phyloP scores from a whole-genome alignment of 169 alveolate species.

The Perkinsus marinus region DNA sequence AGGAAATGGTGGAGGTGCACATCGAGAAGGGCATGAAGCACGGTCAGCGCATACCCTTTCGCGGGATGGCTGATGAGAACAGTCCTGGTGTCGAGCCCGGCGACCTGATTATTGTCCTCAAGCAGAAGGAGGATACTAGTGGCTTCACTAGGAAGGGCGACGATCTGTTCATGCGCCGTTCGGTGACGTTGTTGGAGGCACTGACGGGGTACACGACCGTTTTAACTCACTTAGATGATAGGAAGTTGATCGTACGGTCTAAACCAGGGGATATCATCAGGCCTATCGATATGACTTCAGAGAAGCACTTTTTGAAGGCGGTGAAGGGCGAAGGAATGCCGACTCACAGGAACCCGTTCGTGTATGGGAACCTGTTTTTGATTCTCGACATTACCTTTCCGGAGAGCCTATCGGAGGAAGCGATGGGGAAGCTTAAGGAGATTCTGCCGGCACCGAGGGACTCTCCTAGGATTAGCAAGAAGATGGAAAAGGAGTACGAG shows the following conservation, averaged over 20 bases:
- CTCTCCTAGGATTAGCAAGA: background rate
- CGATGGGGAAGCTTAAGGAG: slow-evolving; percentile 12
- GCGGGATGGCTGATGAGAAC: slow-evolving; percentile 87
- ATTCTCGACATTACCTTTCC: slow-evolving; percentile 87
- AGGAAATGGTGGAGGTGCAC: slow-evolving; percentile 77
- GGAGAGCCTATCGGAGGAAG: slow-evolving; percentile 35
- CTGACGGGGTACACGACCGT: slow-evolving; percentile 80
- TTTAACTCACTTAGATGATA: slow-evolving; percentile 84
- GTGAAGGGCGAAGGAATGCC: slow-evolving; percentile 91
- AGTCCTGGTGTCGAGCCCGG: slow-evolving; percentile 85
- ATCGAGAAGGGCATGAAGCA: slow-evolving; percentile 90
- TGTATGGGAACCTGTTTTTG: slow-evolving; percentile 81
- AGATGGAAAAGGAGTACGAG: background rate
- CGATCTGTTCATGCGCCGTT: slow-evolving; percentile 74
- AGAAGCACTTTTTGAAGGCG: slow-evolving; percentile 37
- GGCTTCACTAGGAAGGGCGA: slow-evolving; percentile 81
- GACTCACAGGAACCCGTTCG: slow-evolving; percentile 73
- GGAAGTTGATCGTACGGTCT: slow-evolving; percentile 30
- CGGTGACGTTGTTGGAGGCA: slow-evolving; percentile 79
- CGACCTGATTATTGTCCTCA: slow-evolving; percentile 70
- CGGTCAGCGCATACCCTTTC: slow-evolving; percentile 75
- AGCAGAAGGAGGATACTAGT: slow-evolving; percentile 70
- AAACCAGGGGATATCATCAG: slow-evolving; percentile 68
- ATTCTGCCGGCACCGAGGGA: slow-evolving; percentile 8
- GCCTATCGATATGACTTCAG: slow-evolving; percentile 58